Evolutionary conservation across 2,329 filamentous ascomycete species (phyloP), one percentile per base, ranked within the genome.

Genomic region (Stagonosporopsis vannaccii): DNA sequence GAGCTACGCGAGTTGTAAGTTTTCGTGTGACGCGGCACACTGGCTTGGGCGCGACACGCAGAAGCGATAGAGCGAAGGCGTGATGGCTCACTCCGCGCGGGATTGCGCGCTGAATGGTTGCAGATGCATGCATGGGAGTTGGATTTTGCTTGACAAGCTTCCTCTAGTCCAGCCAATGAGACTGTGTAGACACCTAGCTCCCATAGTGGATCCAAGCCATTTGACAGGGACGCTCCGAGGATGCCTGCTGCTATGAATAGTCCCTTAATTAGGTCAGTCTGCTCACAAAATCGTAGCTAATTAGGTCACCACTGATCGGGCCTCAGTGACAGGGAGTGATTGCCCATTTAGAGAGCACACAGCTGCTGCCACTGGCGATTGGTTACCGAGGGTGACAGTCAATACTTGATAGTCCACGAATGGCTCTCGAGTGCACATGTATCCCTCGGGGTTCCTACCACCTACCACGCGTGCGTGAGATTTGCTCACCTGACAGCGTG

Each of bases 121-220:
- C 60, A 62, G 52, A 58, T 64, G 59, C 55, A 64, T 61, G 63
- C 63, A 48, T 64, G 59, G 62, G 42, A 63, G 65, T 67, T 63
- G 66, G 65, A 60, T 65, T 68, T 66, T 70, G 73, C 71, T 72
- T 65, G 67, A 71, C 68, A 75, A 75, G 73, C 70, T 73, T 74
- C 72, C 63, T 55, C 62, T 71, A 70, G 63, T 60, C 36, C 42
- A 39, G 51, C 73, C 72, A 75, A 75, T 75, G 35, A 61, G 41
- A 58, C 47, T 54, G 61, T 50, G 47, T 45, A 69, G 52, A 51
- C 12, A 17, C 41, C 56, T 65, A 67, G 68, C 60, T 54, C 59
- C 65, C 62, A 57, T 39, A 56, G 51, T 37, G 62, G 60, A 41
- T 48, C 62, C 63, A 63, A 12, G 59, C 59, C 55, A 67, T 42